Conservation (phyloP, 2,329 filamentous ascomycete genomes). For the Endoconidiophora polonica region DNA sequence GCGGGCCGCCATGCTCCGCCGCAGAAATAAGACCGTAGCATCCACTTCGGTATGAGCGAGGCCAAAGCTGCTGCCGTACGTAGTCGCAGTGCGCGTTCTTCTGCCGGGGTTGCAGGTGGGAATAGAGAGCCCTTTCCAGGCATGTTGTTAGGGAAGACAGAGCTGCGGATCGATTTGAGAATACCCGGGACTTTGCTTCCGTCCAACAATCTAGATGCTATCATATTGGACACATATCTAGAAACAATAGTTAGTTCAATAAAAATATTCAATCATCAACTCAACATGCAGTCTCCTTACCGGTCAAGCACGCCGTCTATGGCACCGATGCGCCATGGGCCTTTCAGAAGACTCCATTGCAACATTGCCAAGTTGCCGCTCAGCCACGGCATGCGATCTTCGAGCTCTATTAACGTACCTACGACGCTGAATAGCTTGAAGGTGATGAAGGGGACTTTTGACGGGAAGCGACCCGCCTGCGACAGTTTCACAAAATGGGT, state of each 20-base stretch:
- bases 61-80: conserved; percentile 47
- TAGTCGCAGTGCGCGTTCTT: conserved; percentile 43
- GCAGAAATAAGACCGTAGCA: conserved; percentile 35
- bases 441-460: conserved; percentile 49
- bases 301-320: conserved; percentile 72
- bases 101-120: conserved; percentile 42
- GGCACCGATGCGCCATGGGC: conserved; percentile 58
- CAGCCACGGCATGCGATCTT: conserved; percentile 81
- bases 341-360: conserved; percentile 56
- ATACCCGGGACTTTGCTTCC: conserved; percentile 47
- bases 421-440: conserved; percentile 66
- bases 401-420: conserved; percentile 55
- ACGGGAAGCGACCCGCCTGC: conserved; percentile 9
- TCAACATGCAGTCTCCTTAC: conserved; percentile 40
- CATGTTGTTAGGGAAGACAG: conserved; percentile 74
- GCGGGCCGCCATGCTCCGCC: conserved; percentile 17
- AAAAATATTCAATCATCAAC: neutral
- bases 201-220: conserved; percentile 42
- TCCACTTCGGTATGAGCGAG: conserved; percentile 29
- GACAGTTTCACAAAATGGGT: neutral
- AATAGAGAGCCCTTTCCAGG: conserved; percentile 46
- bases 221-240: conserved; percentile 42
- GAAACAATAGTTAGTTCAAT: neutral
- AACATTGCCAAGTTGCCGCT: conserved; percentile 56
- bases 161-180: conserved; percentile 54